Percentiles rank a stretch among this genome's conserved stretches.
Evolutionary conservation across 1,139 yeast species (phyloP).

Genomic region (Geotrichum cucujoidarum): DNA sequence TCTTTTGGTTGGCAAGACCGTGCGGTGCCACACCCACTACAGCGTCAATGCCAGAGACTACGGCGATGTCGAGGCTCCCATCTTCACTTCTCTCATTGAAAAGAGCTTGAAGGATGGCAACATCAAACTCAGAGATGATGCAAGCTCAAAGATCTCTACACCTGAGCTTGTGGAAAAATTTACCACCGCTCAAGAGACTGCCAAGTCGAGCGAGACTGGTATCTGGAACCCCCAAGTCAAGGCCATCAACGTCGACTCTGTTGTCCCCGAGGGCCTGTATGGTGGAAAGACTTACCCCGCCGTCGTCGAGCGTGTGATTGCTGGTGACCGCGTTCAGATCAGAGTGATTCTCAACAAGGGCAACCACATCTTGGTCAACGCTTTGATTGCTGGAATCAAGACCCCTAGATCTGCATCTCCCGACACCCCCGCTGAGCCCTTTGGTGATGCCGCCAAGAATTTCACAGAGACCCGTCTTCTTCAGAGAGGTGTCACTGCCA

Average conservation of each 20-base stretch:
- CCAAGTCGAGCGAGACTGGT: slow-evolving; percentile 48
- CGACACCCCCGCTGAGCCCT: slow-evolving; percentile 43
- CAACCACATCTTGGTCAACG: slow-evolving; percentile 47
- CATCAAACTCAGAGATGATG: slow-evolving; percentile 59
- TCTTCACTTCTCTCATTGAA: slow-evolving; percentile 56
- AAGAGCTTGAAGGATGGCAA: slow-evolving; percentile 55
- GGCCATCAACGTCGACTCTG: slow-evolving; percentile 35
- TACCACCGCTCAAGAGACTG: slow-evolving; percentile 46
- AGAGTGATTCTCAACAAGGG: slow-evolving; percentile 46
- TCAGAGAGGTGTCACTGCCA: slow-evolving; percentile 56
- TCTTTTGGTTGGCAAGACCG: slow-evolving; percentile 63
- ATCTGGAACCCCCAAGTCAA: slow-evolving; percentile 44
- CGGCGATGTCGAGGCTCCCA: slow-evolving; percentile 67
- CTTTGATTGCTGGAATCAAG: slow-evolving; percentile 67
- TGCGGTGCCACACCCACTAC: slow-evolving; percentile 56
- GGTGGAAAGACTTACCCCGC: slow-evolving; percentile 44
- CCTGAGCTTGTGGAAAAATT: slow-evolving; percentile 38
- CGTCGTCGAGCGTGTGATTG: slow-evolving; percentile 67
- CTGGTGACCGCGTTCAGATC: slow-evolving; percentile 69
- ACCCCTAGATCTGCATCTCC: slow-evolving; percentile 60
- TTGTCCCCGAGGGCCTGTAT: slow-evolving; percentile 41
- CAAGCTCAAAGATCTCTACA: slow-evolving; percentile 35
- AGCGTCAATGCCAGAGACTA: slow-evolving; percentile 58
- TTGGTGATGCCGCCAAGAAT: slow-evolving; percentile 61
- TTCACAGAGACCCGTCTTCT: slow-evolving; percentile 65